Conservation (phyloP, 163 green algal genomes). For the Volvox carteri region DNA sequence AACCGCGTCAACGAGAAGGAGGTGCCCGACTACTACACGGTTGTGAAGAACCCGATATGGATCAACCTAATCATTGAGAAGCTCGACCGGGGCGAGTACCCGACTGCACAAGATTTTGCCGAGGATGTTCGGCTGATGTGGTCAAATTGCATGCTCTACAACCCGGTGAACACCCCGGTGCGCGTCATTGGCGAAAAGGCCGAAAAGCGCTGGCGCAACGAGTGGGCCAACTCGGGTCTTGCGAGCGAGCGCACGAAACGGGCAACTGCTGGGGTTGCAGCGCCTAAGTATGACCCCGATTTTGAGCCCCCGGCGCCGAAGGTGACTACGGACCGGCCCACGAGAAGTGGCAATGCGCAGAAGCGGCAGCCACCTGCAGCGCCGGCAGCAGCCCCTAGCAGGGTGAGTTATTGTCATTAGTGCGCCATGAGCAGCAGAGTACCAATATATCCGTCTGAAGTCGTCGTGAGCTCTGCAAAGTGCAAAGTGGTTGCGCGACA, state of each 20-base stretch:
- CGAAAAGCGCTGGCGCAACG: constrained; percentile 48
- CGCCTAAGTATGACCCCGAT: constrained; percentile 51
- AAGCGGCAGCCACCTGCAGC: neutral
- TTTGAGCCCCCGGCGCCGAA: constrained; percentile 43
- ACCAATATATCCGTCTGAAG: too few species aligned
- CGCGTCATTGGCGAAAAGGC: constrained; percentile 38
- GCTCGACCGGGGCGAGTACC: constrained; percentile 30
- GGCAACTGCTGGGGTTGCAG: constrained; percentile 28
- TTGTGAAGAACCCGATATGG: constrained; percentile 53
- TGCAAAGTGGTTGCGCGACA: too few species aligned
- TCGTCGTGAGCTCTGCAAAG: too few species aligned
- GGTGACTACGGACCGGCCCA: neutral
- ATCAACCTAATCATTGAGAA: constrained; percentile 42
- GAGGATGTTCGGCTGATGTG: constrained; percentile 60
- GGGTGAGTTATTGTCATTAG: constrained; percentile 23
- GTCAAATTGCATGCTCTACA: constrained; percentile 63
- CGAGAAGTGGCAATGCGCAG: constrained; percentile 20
- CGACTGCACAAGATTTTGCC: constrained; percentile 30
- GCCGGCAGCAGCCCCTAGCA: neutral
- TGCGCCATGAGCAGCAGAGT: too few species aligned
- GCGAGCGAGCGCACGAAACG: constrained; percentile 34
- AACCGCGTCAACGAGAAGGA: constrained; percentile 37
- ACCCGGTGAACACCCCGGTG: constrained; percentile 37
- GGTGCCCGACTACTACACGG: constrained; percentile 51
- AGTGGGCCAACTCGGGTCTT: constrained; percentile 55